Conservation (phyloP, 2,329 filamentous ascomycete species). For the Sarocladium brachiariae region DNA sequence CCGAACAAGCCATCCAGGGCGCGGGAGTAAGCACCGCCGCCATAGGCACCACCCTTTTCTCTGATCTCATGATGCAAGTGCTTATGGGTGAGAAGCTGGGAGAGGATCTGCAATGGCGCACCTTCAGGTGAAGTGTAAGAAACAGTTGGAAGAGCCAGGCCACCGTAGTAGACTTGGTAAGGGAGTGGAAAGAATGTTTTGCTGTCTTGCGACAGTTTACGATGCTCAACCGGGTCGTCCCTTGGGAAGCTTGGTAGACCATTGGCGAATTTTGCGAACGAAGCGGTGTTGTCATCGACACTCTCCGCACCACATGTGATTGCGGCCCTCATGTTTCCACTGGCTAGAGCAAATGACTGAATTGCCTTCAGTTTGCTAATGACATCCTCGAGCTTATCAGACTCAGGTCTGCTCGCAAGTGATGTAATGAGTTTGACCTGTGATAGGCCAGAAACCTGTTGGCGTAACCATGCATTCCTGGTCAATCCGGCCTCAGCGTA, state of each 20-base stretch:
- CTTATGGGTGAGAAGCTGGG: conserved; percentile 91
- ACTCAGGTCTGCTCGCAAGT: conserved; percentile 64
- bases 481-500: conserved; percentile 78
- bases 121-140: conserved; percentile 72
- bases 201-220: conserved; percentile 39
- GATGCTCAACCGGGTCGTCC: conserved; percentile 38
- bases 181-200: conserved; percentile 91
- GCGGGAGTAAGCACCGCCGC: conserved; percentile 78
- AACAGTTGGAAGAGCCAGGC: conserved; percentile 71
- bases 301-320: conserved; percentile 80
- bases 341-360: conserved; percentile 68
- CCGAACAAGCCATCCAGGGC: conserved; percentile 80
- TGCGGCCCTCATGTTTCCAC: conserved; percentile 65
- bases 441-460: conserved; percentile 84
- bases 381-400: conserved; percentile 65
- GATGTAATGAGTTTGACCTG: conserved; percentile 80
- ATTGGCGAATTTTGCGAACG: conserved; percentile 63
- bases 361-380: conserved; percentile 81
- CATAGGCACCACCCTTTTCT: conserved; percentile 95
- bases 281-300: conserved; percentile 59
- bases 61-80: conserved; percentile 95
- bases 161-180: conserved; percentile 95
- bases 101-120: conserved; percentile 78
- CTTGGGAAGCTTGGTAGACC: conserved; percentile 22
- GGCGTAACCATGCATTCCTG: conserved; percentile 61